Percentiles rank a stretch among this genome's conserved stretches.
phyloP scores from a whole-genome alignment of 2,329 filamentous ascomycete species.

The Epichloe aotearoae region DNA sequence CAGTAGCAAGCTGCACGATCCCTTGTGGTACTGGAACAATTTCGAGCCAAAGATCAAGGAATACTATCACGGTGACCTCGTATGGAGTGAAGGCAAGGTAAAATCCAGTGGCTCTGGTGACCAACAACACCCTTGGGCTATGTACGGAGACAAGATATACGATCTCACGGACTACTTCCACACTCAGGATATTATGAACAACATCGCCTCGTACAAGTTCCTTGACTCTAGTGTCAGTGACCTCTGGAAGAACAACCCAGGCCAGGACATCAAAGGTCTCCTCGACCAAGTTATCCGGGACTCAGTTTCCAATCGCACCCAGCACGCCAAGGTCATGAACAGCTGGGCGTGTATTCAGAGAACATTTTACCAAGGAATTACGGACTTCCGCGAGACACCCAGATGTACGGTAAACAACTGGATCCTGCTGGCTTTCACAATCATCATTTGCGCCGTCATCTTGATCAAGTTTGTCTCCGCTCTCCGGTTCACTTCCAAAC shows the following conservation, averaged over 20 bases:
- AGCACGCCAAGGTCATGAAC: conserved; percentile 40
- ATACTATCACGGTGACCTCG: conserved; percentile 78
- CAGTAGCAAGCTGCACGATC: conserved; percentile 43
- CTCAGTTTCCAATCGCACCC: conserved; percentile 36
- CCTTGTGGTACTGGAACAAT: conserved; percentile 61
- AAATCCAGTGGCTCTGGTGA: conserved; percentile 51
- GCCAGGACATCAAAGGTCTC: conserved; percentile 58
- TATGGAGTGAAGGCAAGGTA: conserved; percentile 50
- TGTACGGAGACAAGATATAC: conserved; percentile 63
- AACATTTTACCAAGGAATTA: conserved; percentile 67
- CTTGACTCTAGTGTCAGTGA: conserved; percentile 54
- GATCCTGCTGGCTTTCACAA: conserved; percentile 74
- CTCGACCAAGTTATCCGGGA: conserved; percentile 44
- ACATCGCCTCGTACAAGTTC: conserved; percentile 50
- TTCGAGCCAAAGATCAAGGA: conserved; percentile 73
- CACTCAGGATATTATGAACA: conserved; percentile 48
- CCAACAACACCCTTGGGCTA: conserved; percentile 60
- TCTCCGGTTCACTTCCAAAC: conserved; percentile 84
- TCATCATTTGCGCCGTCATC: conserved; percentile 71
- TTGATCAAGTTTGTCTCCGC: conserved; percentile 82
- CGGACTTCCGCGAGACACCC: conserved; percentile 68
- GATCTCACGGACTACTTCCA: conserved; percentile 89
- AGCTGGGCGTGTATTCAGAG: conserved; percentile 72
- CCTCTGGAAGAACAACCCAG: conserved; percentile 61
- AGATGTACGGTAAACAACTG: conserved; percentile 84